These are phyloP conservation scores for Aspergillus sp. DNA, from an alignment of 2,329 filamentous ascomycete genomes.

Conservation along the genomic window DNA sequence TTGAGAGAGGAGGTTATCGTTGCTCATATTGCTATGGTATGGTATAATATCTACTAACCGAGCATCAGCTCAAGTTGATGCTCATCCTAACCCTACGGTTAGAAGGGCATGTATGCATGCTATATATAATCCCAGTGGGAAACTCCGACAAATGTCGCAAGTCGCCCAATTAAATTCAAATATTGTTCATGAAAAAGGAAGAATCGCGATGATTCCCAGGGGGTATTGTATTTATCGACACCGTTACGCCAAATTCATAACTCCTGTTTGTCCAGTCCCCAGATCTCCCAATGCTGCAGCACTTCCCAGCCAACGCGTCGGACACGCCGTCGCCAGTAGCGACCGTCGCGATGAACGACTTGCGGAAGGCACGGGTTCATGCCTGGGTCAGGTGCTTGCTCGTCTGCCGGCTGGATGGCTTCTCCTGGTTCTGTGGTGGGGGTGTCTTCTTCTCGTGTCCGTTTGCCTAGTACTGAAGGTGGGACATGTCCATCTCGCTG, in stretches of 20 bases:
- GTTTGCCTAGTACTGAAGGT: conserved; percentile 24
- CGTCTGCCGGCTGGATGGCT: neutral
- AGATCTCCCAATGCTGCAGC: conserved; percentile 47
- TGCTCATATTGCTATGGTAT: no score
- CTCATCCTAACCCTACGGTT: no score
- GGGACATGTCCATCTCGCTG: neutral
- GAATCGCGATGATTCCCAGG: neutral
- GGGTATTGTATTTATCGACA: neutral
- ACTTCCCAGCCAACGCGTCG: conserved; percentile 44
- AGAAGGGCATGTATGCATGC: neutral
- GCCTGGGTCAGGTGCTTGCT: neutral
- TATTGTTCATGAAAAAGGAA: neutral
- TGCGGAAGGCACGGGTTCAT: conserved; percentile 10
- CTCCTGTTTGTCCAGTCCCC: conserved; percentile 46
- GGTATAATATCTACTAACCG: no score
- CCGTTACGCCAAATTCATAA: conserved; percentile 21
- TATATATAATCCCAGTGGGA: neutral
- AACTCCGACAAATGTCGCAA: neutral
- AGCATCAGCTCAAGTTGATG: no score
- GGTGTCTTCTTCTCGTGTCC: conserved; percentile 17
- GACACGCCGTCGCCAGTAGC: conserved; percentile 36
- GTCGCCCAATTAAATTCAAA: no score
- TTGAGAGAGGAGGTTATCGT: no score
- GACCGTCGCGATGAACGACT: conserved; percentile 16
- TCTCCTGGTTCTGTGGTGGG: neutral